Base-by-base conservation (phyloP, 768 basidiomycete genomes). In the Pisolithus orientalis region DNA sequence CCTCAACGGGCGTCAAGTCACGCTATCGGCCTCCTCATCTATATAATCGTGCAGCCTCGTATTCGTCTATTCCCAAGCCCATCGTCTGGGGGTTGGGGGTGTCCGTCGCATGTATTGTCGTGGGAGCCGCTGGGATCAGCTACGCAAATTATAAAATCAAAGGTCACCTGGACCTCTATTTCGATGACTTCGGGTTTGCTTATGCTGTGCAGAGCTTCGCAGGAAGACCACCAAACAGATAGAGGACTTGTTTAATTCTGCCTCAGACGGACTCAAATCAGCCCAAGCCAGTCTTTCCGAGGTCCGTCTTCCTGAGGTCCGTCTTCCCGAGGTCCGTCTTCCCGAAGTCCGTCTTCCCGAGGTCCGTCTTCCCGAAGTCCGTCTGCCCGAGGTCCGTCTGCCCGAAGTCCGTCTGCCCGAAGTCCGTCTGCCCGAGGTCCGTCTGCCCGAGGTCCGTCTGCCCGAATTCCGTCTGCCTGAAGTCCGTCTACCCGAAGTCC, bases 121-220 rank as follows among this genome's bases (percentile, higher is more conserved):
- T 94, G 25, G 94, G 94, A 5, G 94, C 88, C 0, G 94, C 94
- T 9, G 86, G 91, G 0, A 72, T 95, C 51, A 90, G 90, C 5
- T 98, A 96, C 70, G 94, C 93, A 24, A 94, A 95, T 67, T 95
- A 94, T 75, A 94, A 94, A 72, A 85, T 95, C 62, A 94, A 98
- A 75, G 91, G 94, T 92, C 21, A 21, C 21, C 21, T 55, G 58
- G 78, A 68, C 31, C 32, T 4, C 31, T 47, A 3, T 25, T 42
- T 16, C 13, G 16, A 21, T 16, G 28, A 24, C 50, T 31, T 11
- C 10, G 16, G 40, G 7, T 13, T n/a, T 55, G 53, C 54, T 17
- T 25, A 24, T 28, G 3, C 28, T n/a, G 2, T 11, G 25, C 52
- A 93, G 90, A 92, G 66, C 76, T 91, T 61, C 75, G 80, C 60